Conservation (phyloP, 768 basidiomycete genomes). For the Trametes maxima region DNA sequence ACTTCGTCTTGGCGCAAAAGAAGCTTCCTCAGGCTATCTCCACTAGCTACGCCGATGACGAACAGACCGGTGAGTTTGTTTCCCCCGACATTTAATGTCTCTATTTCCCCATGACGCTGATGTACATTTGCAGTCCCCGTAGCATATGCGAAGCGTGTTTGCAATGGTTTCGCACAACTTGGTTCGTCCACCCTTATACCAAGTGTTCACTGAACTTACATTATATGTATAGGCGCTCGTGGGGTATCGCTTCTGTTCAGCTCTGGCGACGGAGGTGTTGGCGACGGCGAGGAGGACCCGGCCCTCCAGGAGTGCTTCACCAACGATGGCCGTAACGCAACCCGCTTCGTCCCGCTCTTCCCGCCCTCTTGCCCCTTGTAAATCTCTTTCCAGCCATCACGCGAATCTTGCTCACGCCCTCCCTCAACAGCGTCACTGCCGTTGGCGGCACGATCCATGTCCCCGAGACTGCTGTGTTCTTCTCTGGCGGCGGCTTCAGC, state of each 20-base stretch:
- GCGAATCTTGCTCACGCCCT: not conserved
- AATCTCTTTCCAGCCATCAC: slow-evolving; percentile 15
- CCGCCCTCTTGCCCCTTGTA: slow-evolving; percentile 55
- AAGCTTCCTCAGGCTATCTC: slow-evolving; percentile 62
- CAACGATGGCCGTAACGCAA: slow-evolving; percentile 58
- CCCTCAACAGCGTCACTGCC: slow-evolving; percentile 56
- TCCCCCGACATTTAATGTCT: slow-evolving; percentile 45
- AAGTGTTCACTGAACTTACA: not conserved
- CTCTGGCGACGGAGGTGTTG: slow-evolving; percentile 71
- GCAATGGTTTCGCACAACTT: slow-evolving; percentile 63
- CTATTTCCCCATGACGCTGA: slow-evolving; percentile 30
- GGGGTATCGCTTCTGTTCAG: slow-evolving; percentile 67
- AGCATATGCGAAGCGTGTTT: slow-evolving; percentile 59
- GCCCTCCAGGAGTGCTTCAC: slow-evolving; percentile 54
- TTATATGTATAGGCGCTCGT: slow-evolving; percentile 50
- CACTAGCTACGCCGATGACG: slow-evolving; percentile 73
- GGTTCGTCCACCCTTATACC: slow-evolving; percentile 39
- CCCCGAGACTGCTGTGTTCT: slow-evolving; percentile 60
- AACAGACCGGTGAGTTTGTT: slow-evolving; percentile 57
- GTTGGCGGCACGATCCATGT: slow-evolving; percentile 66
- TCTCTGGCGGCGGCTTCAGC: slow-evolving; percentile 79
- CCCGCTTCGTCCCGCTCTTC: slow-evolving; percentile 56
- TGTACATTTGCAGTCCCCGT: slow-evolving; percentile 47
- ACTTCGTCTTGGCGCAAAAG: slow-evolving; percentile 51
- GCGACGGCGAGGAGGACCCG: slow-evolving; percentile 59